Evolutionary conservation across 805 yeast genomes (phyloP), one percentile per base, ranked within the genome.

Genomic region (Cyberlindnera xylosilytica): DNA sequence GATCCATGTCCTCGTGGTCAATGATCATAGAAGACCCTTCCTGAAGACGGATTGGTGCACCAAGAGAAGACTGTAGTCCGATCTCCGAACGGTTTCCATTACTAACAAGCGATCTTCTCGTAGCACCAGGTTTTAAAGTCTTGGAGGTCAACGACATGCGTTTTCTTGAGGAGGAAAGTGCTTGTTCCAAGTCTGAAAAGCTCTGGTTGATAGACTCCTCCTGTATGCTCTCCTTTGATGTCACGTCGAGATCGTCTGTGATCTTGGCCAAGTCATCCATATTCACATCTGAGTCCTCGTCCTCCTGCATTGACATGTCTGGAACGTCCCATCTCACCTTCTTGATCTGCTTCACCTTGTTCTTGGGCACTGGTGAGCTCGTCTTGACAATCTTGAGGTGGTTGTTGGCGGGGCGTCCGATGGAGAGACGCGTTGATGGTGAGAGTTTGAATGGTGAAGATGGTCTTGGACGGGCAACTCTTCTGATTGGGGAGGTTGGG

Each of bases 271-370:
- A 34, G 33, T 57, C 60, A 19, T 53, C 53, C 58, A 54, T 54
- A 20, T 46, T 47, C 6, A 53, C 51, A 45, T 56, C 62, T 1
- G 58, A 50, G 27, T 53, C 41, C 16, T 31, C 38, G 6, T 34
- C 37, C 17, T 43, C 41, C 16, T 23, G 6, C n/a, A 20, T 38
- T 7, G 47, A 39, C 24, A 17, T 28, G 36, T 52, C 53, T 3
- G 70, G 71, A 11, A 66, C 65, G 44, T 68, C 69, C 74, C 77
- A 73, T 47, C 77, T 64, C 2, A 74, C 79, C 44, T 66, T 72
- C 40, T 72, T 72, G 11, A 57, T 35, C 10, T 52, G 51, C 44
- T 61, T 65, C 22, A 39, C 15, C 33, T 38, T 36, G 12, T 46
- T 40, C 10, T 44, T 43, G 3, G 56, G 53, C 2, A 52, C 32